Conservation (phyloP, 495 filamentous ascomycete species). For the Choiromyces venosus region DNA sequence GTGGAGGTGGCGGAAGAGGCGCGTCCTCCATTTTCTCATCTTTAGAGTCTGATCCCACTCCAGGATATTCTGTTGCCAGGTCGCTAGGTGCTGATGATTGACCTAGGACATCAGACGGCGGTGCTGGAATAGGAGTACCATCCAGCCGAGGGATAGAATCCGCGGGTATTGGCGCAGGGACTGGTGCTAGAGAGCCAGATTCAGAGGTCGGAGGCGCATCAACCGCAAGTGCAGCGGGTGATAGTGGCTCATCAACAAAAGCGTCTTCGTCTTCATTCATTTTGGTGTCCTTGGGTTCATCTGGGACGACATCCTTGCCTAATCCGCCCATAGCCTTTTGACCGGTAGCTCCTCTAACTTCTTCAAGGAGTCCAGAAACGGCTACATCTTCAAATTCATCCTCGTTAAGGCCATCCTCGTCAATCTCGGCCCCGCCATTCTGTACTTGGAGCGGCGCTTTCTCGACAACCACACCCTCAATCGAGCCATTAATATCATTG, state of each 20-base stretch:
- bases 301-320: conserved; percentile 13
- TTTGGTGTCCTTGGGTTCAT: conserved; percentile 11
- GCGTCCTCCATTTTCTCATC: conserved; percentile 11
- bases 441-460: conserved; percentile 61
- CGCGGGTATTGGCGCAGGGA: conserved; percentile 9
- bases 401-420: conserved; percentile 48
- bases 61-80: not conserved
- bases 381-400: conserved; percentile 93
- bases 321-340: conserved; percentile 1
- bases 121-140: conserved; percentile 1
- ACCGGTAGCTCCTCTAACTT: conserved; percentile 7
- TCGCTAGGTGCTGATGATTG: not conserved
- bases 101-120: conserved; percentile 15
- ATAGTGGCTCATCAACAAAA: conserved; percentile 62
- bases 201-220: conserved; percentile 15
- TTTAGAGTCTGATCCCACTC: not conserved
- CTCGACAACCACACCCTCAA: conserved; percentile 43
- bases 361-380: conserved; percentile 40
- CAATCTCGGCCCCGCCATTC: conserved; percentile 59
- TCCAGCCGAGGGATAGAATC: conserved; percentile 30
- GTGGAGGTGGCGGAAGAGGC: conserved; percentile 16
- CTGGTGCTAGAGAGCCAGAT: conserved; percentile 7
- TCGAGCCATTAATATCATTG: conserved; percentile 25
- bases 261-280: conserved; percentile 56
- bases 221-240: conserved; percentile 20